These are phyloP conservation scores for Ilyonectria mors-panacis DNA, from an alignment of 2,329 filamentous ascomycete species.

Conservation along the genomic window DNA sequence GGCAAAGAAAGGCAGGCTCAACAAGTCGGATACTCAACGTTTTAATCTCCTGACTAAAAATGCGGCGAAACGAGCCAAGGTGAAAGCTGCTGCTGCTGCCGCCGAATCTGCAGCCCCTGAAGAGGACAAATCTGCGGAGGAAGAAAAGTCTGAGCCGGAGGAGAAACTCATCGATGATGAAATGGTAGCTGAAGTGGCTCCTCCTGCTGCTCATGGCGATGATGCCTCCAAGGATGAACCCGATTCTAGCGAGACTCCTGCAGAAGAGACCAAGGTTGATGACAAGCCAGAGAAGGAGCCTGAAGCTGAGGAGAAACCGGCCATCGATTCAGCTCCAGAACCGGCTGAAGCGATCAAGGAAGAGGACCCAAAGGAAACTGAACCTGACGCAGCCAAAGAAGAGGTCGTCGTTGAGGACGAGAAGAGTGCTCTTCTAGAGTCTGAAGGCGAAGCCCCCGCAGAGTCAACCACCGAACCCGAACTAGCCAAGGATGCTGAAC, in stretches of 20 bases:
- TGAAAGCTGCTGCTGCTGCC: neutral
- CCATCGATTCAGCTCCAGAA: neutral
- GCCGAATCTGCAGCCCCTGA: neutral
- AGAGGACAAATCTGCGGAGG: neutral
- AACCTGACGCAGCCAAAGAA: neutral
- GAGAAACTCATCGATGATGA: neutral
- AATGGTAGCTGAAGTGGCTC: neutral
- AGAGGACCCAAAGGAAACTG: slow-evolving; percentile 10
- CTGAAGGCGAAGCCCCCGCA: slow-evolving; percentile 8
- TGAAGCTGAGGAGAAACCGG: slow-evolving; percentile 6
- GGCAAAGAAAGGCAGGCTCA: slow-evolving; percentile 47
- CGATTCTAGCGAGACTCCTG: slow-evolving; percentile 2
- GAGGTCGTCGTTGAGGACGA: slow-evolving; percentile 9
- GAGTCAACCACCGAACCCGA: slow-evolving; percentile 9
- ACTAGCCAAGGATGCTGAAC: slow-evolving; percentile 4
- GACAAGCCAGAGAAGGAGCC: neutral
- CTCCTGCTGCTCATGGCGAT: neutral
- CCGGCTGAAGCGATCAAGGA: slow-evolving; percentile 4
- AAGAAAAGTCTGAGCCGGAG: slow-evolving; percentile 1
- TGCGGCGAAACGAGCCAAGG: slow-evolving; percentile 32
- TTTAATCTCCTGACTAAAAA: slow-evolving; percentile 43
- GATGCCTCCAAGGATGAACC: neutral
- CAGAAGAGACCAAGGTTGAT: neutral
- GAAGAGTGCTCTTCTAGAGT: slow-evolving; percentile 2
- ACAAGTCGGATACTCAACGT: slow-evolving; percentile 50